Evolutionary conservation across 164 flowering plant genomes (phyloP), one percentile per base, ranked within the genome.

Genomic region (Aristolochia fimbriata): DNA sequence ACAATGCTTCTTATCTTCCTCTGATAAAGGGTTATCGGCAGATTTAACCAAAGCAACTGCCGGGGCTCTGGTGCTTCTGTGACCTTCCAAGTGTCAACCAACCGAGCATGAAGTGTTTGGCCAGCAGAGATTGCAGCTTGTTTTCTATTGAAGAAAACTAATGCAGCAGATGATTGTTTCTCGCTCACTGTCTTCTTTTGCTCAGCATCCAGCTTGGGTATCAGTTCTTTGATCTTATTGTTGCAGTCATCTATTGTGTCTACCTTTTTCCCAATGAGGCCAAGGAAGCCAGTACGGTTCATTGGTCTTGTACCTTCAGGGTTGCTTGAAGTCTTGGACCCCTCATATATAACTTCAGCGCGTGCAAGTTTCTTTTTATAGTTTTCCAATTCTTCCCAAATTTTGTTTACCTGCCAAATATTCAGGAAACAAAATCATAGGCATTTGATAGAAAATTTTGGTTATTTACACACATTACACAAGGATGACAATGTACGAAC

Each of bases 41-140:
- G 88, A 73, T 90, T 93, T 4, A 54, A 60, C 96, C 97, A 88
- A 30, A 93, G 25, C 22, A 93, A 15, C 55, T 88, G 86, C 12
- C 91, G 78, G 27, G 96, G 74, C 60, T 93, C 94, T 19, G 99
- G 97, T 64, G 94, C 94, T 60, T 82, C 91, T 20, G 30, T 61
- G 23, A 83, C 84, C 1, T 82, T 87, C 99, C 99, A 93, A 47
- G 77, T 66, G 60, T 87, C 88, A 24, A 78, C 75, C 69, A 75
- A 78, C 46, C 59, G 81, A 20, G 88, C 80, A 72, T 90, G 96
- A 31, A 90, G 67, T 57, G 75, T 73, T 77, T 90, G 96, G 67
- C 82, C 78, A 9, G 99, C 97, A 63, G 81, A 63, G 30, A 87
- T 77, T 10, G 99, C 99, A 33, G 84, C 60, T 22, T 72, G 70